Base-by-base conservation (phyloP, 306 rosid genomes). In the Carpinus viminea region DNA sequence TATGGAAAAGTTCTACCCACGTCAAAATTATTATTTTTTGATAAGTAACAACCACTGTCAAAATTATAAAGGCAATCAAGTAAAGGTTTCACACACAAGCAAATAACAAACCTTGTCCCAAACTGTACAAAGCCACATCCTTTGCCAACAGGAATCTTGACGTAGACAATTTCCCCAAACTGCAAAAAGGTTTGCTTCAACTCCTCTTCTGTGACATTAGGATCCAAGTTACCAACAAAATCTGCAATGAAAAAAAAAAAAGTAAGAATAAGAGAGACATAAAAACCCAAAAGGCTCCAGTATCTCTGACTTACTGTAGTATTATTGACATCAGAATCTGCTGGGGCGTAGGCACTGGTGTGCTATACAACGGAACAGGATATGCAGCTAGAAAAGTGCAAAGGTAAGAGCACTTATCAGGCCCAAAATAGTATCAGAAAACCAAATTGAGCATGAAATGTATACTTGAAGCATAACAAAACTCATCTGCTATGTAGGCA, bases 171-270 rank as follows among this genome's bases (percentile, higher is more conserved):
- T 47, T 93, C 98, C 47, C 98, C 98, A 85, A 87, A 90, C 74
- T 93, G 97, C 91, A 87, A 26, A 73, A 93, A 91, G 34, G 83
- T 80, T 85, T 93, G 97, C 89, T 90, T 93, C 85, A 93, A 81
- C 85, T 93, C 96, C 73, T 91, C 98, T 77, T 91, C 98, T 0
- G 86, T 48, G 76, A 90, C 83, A 77, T 85, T 91, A 78, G 88
- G 91, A 85, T 93, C 98, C 93, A 93, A 87, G 87, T 88, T 93
- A 70, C 97, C 96, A 69, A 93, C 93, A 90, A 82, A 81, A 93
- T 73, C 98, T 93, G 86, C 81, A 80, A 53, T 6, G 15, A 17
- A 84, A 52, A 72, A 73, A 47, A 59, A 68, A 28, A 41, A 41
- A 45, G 76, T 77, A 59, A 84, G 85, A 84, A 64, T 10, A 72